Conservation (phyloP, 2,329 filamentous ascomycete genomes). For the Monilinia fructigena region DNA sequence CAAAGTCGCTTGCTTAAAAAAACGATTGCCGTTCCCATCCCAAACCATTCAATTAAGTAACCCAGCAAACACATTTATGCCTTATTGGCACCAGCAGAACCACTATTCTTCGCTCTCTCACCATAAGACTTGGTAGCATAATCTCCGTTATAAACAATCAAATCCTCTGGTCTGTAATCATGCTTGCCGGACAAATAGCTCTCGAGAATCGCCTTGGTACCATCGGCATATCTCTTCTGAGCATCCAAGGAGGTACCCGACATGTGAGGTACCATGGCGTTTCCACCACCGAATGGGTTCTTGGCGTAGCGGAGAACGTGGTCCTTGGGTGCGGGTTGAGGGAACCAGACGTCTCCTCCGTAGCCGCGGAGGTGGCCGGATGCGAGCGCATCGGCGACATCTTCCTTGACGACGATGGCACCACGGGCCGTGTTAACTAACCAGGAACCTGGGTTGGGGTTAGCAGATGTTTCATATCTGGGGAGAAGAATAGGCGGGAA, state of each 20-base stretch:
- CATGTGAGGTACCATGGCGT: conserved; percentile 99
- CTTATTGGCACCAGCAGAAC: conserved; percentile 16
- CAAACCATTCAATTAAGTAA: neutral
- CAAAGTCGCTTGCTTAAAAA: conserved; percentile 7
- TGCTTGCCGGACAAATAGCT: conserved; percentile 85
- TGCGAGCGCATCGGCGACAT: conserved; percentile 91
- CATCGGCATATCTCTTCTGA: conserved; percentile 85
- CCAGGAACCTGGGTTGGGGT: conserved; percentile 67
- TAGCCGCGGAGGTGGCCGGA: conserved; percentile 87
- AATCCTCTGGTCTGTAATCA: conserved; percentile 86
- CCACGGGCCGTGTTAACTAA: conserved; percentile 98
- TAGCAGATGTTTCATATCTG: neutral
- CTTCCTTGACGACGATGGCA: conserved; percentile 99
- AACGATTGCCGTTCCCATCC: neutral
- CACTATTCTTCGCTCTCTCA: conserved; percentile 34
- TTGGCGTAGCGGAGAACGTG: conserved; percentile 89
- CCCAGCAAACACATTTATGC: neutral
- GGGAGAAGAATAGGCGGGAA: conserved; percentile 53
- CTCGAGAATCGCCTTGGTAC: conserved; percentile 84
- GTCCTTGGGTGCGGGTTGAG: conserved; percentile 90
- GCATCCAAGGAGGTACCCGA: conserved; percentile 98
- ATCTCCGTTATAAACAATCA: conserved; percentile 86
- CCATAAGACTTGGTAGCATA: conserved; percentile 78
- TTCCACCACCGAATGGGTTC: conserved; percentile 94
- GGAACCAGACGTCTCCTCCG: conserved; percentile 85